Base-by-base conservation (phyloP, 306 rosid genomes). In the Urtica urens region DNA sequence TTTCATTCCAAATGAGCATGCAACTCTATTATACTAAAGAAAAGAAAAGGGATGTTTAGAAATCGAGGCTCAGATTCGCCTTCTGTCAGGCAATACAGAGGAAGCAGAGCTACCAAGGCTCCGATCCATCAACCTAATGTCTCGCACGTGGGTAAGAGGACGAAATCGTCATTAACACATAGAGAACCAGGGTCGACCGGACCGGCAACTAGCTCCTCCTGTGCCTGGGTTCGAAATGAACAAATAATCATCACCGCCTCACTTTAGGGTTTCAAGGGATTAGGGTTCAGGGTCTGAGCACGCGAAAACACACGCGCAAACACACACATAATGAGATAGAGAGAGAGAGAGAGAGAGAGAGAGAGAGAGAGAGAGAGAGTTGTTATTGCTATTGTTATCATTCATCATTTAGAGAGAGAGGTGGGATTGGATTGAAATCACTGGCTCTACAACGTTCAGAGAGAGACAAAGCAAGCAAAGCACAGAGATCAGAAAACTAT, bases 111-210 rank as follows among this genome's bases (percentile, higher is more conserved):
- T 48, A 48, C 53, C 53, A 26, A 16, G 53, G 35, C 35, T 27
- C 23, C 11, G 37, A 48, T 9, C 38, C n/a, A 27, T 22, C 53
- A 31, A n/a, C n/a, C 28, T n/a, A 21, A 8, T 7, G 16, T 31
- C 50, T n/a, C n/a, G n/a, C n/a, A n/a, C n/a, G 15, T 12, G 15
- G 9, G 50, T 27, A 45, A 11, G 25, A 23, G 50, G 50, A 45
- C 28, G 2, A 1, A 10, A 23, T 5, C 49, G 15, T 23, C n/a
- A n/a, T n/a, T n/a, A n/a, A n/a, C n/a, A n/a, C n/a, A n/a, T n/a
- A n/a, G n/a, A n/a, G n/a, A n/a, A n/a, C 50, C 49, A 52, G 41
- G 46, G 53, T 68, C 79, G 60, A 72, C 79, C 49, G 45, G 83
- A 75, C 78, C 53, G 56, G 48, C 43, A 26, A 23, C 49, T 31